Percentiles rank a stretch among this genome's conserved stretches.
Conservation (phyloP, 2,329 filamentous ascomycete species). For the Aschersonia sp. region DNA sequence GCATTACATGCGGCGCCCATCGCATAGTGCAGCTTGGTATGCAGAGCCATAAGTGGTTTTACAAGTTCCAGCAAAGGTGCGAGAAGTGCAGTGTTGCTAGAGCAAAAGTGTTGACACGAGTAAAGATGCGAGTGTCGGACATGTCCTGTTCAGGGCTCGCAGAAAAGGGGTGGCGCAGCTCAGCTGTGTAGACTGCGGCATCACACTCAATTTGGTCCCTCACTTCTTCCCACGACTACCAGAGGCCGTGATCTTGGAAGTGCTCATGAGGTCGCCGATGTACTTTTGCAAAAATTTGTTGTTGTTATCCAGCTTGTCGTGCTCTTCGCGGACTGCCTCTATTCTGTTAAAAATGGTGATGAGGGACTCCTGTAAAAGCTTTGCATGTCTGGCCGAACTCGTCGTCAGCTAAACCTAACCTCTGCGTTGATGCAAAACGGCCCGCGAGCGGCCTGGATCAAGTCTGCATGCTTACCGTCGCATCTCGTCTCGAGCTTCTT, state of each 20-base stretch:
- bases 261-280: conserved; percentile 88
- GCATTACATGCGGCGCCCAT: too few species aligned
- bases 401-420: background rate
- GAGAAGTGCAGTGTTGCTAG: background rate
- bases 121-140: too few species aligned
- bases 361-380: conserved; percentile 75
- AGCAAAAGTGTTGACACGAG: too few species aligned
- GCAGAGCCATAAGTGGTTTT: background rate
- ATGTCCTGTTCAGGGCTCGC: too few species aligned
- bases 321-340: conserved; percentile 84
- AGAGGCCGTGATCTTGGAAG: conserved; percentile 55
- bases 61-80: background rate
- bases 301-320: conserved; percentile 91
- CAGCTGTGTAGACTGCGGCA: background rate
- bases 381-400: conserved; percentile 55
- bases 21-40: background rate
- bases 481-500: conserved; percentile 59
- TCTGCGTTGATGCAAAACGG: too few species aligned
- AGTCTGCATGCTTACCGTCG: conserved; percentile 30
- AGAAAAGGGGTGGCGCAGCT: too few species aligned
- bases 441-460: background rate
- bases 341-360: conserved; percentile 84
- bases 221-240: conserved; percentile 39
- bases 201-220: conserved; percentile 6
- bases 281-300: conserved; percentile 98